Percentiles rank a stretch among this genome's conserved stretches.
Conservation (phyloP, 306 rosid genomes). For the Acmispon strigosus region DNA sequence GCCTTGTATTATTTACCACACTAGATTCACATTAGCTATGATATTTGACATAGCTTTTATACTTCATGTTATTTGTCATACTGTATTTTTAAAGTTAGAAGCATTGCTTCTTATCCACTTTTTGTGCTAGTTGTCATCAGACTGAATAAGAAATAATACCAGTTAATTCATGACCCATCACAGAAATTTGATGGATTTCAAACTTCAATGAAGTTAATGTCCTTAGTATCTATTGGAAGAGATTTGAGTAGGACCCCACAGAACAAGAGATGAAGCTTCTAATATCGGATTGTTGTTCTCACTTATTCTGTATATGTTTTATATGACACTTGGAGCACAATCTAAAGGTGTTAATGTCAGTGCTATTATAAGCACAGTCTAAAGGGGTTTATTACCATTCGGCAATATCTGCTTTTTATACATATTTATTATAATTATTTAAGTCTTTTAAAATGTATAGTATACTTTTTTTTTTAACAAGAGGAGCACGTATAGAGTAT, state of each 20-base stretch:
- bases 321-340: background rate
- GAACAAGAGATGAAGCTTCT: background rate
- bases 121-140: background rate
- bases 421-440: too few species aligned
- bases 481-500: too few species aligned
- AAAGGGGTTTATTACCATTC: background rate
- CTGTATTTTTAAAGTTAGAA: slow-evolving; percentile 6
- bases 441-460: too few species aligned
- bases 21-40: slow-evolving; percentile 19
- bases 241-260: background rate
- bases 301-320: background rate
- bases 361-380: background rate
- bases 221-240: background rate
- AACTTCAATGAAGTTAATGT: background rate
- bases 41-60: slow-evolving; percentile 21
- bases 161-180: background rate
- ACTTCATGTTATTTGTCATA: slow-evolving; percentile 7
- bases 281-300: background rate
- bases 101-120: slow-evolving; percentile 8
- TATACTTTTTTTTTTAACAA: too few species aligned
- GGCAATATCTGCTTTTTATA: background rate
- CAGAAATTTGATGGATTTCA: background rate
- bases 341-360: background rate
- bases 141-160: slow-evolving; percentile 5
- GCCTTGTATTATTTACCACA: slow-evolving; percentile 28